phyloP scores from a whole-genome alignment of 2,329 filamentous ascomycete genomes.

The Exophiala sp. region DNA sequence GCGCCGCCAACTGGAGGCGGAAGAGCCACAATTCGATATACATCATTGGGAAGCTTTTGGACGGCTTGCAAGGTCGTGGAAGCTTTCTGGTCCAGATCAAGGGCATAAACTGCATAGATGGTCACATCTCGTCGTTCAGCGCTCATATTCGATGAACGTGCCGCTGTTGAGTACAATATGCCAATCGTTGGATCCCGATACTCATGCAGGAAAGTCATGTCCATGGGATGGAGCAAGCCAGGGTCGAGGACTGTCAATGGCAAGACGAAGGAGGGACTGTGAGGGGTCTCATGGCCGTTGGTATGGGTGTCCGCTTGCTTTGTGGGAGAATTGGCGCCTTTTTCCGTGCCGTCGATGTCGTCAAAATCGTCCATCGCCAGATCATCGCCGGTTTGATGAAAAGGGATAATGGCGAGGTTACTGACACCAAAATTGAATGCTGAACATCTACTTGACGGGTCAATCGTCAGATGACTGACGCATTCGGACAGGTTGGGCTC shows the following conservation, averaged over 20 bases:
- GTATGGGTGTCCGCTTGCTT: constrained; percentile 38
- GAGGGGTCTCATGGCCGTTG: constrained; percentile 58
- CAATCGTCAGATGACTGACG: constrained; percentile 77
- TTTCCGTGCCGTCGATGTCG: constrained; percentile 70
- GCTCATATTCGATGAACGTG: constrained; percentile 69
- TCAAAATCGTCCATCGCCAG: constrained; percentile 83
- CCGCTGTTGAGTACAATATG: constrained; percentile 74
- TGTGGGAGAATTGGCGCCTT: constrained; percentile 42
- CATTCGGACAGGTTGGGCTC: constrained; percentile 70
- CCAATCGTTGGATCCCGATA: constrained; percentile 98
- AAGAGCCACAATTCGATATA: constrained; percentile 77
- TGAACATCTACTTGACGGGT: constrained; percentile 89
- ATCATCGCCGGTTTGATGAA: constrained; percentile 80
- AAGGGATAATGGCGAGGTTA: constrained; percentile 89
- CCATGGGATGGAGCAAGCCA: constrained; percentile 79
- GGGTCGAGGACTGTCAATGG: constrained; percentile 86
- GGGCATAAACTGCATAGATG: constrained; percentile 88
- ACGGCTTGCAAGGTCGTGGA: constrained; percentile 92
- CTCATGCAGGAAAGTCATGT: constrained; percentile 90
- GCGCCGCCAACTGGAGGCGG: constrained; percentile 85
- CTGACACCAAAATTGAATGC: constrained; percentile 87
- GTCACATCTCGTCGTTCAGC: constrained; percentile 78
- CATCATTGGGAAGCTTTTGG: constrained; percentile 76
- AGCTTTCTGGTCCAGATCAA: constrained; percentile 88
- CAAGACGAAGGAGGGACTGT: constrained; percentile 88